A percentile compares a stretch with the other conserved stretches of the same genome.
Evolutionary conservation across 805 yeast species (phyloP).

Genomic region (Ogataea dorogensis): DNA sequence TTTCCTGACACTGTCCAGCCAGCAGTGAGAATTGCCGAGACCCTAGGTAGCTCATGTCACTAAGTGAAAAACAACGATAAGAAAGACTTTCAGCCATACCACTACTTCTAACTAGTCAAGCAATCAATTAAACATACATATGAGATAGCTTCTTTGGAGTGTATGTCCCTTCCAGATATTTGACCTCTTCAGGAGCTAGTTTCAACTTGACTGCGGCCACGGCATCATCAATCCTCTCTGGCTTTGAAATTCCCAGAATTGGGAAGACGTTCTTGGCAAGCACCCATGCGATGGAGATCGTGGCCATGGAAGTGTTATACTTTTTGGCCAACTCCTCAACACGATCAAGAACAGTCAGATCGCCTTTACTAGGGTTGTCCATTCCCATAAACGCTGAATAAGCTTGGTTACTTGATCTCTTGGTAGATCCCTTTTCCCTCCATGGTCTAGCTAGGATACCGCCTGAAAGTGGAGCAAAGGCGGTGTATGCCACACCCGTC

Average conservation of each 20-base stretch:
- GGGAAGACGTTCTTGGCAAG: conserved; percentile 50
- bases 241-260: conserved; percentile 53
- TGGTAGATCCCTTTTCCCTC: conserved; percentile 5
- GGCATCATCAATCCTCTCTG: conserved; percentile 51
- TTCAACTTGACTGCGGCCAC: conserved; percentile 40
- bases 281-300: conserved; percentile 55
- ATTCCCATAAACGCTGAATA: conserved; percentile 12
- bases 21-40: no score
- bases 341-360: conserved; percentile 41
- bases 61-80: no score
- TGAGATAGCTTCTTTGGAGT: conserved; percentile 6
- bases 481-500: conserved; percentile 53
- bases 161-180: conserved; percentile 39
- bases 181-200: conserved; percentile 37
- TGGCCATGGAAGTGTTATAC: conserved; percentile 50
- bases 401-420: conserved; percentile 4
- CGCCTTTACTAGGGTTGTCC: conserved; percentile 24
- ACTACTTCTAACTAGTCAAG: no score
- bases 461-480: conserved; percentile 54
- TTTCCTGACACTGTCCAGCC: no score
- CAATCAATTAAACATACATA: conserved; percentile 1
- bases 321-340: conserved; percentile 56
- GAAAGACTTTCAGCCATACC: no score
- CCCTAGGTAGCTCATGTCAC: no score
- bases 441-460: conserved; percentile 54